Evolutionary conservation across 2,329 filamentous ascomycete genomes (phyloP).

Genomic region (Penicillium hesseltinei): DNA sequence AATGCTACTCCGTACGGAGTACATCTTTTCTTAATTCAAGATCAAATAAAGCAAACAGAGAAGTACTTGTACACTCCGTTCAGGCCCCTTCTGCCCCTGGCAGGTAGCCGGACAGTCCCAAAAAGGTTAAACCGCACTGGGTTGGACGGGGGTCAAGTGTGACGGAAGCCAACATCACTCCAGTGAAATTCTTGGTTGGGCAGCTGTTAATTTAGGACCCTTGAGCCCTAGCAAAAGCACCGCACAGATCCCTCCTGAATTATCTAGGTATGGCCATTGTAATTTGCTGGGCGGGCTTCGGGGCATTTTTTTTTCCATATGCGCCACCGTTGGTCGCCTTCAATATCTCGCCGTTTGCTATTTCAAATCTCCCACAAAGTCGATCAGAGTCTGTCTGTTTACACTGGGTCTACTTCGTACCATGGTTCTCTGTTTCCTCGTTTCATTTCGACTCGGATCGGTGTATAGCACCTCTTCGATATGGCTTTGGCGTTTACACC

Average conservation of each 20-base stretch:
- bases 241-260: not conserved
- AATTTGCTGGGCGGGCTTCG: not conserved
- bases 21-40: not conserved
- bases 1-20: not conserved
- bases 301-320: slow-evolving; percentile 1
- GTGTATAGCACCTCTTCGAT: not conserved
- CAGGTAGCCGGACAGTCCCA: slow-evolving; percentile 5
- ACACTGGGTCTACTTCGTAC: too few species aligned
- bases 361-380: not conserved
- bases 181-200: not conserved
- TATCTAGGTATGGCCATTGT: not conserved
- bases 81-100: slow-evolving; percentile 2
- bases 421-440: not conserved
- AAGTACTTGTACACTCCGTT: not conserved
- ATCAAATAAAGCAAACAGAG: not conserved
- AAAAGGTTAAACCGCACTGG: slow-evolving; percentile 4
- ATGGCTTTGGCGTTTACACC: not conserved
- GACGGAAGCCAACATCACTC: not conserved
- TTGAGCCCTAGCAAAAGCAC: not conserved
- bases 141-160: slow-evolving; percentile 2
- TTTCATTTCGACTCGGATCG: not conserved
- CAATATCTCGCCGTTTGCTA: not conserved
- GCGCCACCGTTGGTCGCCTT: not conserved
- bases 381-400: too few species aligned
- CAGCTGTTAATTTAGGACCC: not conserved